phyloP scores from a whole-genome alignment of 495 filamentous ascomycete genomes.

The Chaetomidium leptoderma region DNA sequence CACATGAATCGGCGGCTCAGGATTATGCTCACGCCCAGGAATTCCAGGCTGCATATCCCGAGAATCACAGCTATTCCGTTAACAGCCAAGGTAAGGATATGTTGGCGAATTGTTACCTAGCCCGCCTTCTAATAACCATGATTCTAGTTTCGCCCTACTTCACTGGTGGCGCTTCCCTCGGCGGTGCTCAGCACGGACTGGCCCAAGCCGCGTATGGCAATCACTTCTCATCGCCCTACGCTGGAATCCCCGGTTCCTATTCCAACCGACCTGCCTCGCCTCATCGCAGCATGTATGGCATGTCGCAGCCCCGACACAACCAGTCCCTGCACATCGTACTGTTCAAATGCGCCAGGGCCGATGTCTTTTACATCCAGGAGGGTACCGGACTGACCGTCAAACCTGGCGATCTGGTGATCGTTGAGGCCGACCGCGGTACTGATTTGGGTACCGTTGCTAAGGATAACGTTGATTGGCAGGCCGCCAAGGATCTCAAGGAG shows the following conservation, averaged over 20 bases:
- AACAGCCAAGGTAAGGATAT: conserved; percentile 35
- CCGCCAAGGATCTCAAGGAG: conserved; percentile 83
- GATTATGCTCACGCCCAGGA: conserved; percentile 40
- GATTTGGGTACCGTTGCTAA: conserved; percentile 90
- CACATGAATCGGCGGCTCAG: conserved; percentile 41
- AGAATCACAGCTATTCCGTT: conserved; percentile 31
- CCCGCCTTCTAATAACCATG: conserved; percentile 33
- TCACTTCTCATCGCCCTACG: conserved; percentile 40
- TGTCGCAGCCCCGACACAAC: conserved; percentile 65
- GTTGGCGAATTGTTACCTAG: neutral
- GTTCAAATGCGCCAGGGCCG: conserved; percentile 91
- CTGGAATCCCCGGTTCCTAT: conserved; percentile 51
- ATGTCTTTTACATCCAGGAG: conserved; percentile 95
- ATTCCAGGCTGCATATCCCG: conserved; percentile 31
- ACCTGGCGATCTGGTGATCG: conserved; percentile 88
- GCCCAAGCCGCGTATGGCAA: conserved; percentile 37
- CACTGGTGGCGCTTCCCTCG: conserved; percentile 31
- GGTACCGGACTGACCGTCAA: conserved; percentile 88
- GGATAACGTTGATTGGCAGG: conserved; percentile 75
- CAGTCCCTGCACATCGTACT: conserved; percentile 88
- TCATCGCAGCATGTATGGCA: conserved; percentile 57
- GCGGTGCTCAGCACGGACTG: conserved; percentile 37
- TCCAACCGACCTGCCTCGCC: conserved; percentile 51
- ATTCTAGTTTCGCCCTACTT: conserved; percentile 49
- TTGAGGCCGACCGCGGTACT: conserved; percentile 92